A percentile compares a stretch with the other conserved stretches of the same genome.
Evolutionary conservation across 2,329 filamentous ascomycete genomes (phyloP).

Genomic region (Hypomyces perniciosus): DNA sequence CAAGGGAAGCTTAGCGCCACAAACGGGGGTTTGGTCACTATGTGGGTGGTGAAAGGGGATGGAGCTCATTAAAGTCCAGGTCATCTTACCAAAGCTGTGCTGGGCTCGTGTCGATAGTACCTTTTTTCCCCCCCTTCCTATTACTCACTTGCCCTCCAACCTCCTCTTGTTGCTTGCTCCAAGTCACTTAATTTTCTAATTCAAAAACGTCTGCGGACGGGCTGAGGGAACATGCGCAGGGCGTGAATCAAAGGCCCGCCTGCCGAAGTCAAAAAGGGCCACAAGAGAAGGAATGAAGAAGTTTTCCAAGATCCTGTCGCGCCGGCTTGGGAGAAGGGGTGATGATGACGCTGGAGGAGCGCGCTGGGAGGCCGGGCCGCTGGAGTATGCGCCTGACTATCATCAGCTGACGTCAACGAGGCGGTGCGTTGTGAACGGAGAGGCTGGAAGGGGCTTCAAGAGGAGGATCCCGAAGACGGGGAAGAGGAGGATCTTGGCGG

Average conservation of each 20-base stretch:
- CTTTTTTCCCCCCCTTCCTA: no score
- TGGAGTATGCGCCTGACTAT: conserved; percentile 25
- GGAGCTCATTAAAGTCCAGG: no score
- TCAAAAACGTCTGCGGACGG: no score
- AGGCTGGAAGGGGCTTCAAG: conserved; percentile 4
- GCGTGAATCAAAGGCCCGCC: neutral
- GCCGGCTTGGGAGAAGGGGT: conserved; percentile 24
- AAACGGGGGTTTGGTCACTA: no score
- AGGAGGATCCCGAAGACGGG: conserved; percentile 16
- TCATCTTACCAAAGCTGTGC: no score
- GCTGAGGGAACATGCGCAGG: conserved; percentile 1
- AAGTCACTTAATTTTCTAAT: no score
- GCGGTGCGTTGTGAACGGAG: conserved; percentile 12
- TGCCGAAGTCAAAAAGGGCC: no score
- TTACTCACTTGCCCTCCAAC: no score
- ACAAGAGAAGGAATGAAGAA: conserved; percentile 27
- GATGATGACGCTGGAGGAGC: conserved; percentile 13
- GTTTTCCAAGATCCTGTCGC: conserved; percentile 31
- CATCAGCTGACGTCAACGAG: conserved; percentile 28
- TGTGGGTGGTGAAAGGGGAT: no score
- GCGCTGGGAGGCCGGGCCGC: conserved; percentile 12
- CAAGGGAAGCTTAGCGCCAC: no score
- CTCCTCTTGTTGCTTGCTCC: no score
- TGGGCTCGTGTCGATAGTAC: no score
- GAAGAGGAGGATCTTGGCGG: conserved; percentile 24